Evolutionary conservation across 768 basidiomycete genomes (phyloP).

Genomic region (Amanita thiersii): DNA sequence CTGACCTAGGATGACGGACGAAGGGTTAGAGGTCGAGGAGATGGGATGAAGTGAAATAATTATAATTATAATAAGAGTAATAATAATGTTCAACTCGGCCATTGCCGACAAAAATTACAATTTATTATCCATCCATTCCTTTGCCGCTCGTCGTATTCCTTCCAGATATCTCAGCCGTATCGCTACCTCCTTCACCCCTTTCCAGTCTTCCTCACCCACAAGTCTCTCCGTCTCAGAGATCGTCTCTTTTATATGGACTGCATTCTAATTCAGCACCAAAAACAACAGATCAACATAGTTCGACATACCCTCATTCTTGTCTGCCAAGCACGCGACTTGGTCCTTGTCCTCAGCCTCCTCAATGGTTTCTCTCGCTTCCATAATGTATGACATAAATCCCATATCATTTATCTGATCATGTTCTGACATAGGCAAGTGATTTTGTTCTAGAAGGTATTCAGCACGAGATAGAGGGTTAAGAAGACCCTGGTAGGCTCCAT

Average conservation of each 20-base stretch:
- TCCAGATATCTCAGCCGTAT: slow-evolving; percentile 71
- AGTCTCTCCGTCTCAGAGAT: slow-evolving; percentile 37
- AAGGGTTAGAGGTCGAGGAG: neutral
- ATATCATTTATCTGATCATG: slow-evolving; percentile 66
- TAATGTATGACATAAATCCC: slow-evolving; percentile 64
- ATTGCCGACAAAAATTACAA: slow-evolving; percentile 8
- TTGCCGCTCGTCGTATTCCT: slow-evolving; percentile 49
- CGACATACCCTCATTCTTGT: slow-evolving; percentile 45
- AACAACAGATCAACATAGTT: neutral
- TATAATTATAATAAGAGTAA: too few species aligned
- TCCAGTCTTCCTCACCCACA: slow-evolving; percentile 49
- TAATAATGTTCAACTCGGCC: too few species aligned
- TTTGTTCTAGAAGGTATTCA: slow-evolving; percentile 68
- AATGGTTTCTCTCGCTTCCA: slow-evolving; percentile 72
- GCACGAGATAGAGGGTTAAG: slow-evolving; percentile 65
- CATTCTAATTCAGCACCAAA: slow-evolving; percentile 1
- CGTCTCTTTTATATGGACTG: slow-evolving; percentile 47
- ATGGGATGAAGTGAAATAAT: neutral
- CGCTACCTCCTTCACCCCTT: slow-evolving; percentile 44
- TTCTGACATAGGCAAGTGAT: slow-evolving; percentile 55
- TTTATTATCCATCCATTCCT: slow-evolving; percentile 26
- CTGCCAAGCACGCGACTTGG: slow-evolving; percentile 42
- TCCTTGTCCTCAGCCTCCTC: slow-evolving; percentile 49
- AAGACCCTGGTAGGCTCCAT: slow-evolving; percentile 76
- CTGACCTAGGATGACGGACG: neutral